phyloP scores from a whole-genome alignment of 352 stramenopile genomes.

The Peronospora farinosa region DNA sequence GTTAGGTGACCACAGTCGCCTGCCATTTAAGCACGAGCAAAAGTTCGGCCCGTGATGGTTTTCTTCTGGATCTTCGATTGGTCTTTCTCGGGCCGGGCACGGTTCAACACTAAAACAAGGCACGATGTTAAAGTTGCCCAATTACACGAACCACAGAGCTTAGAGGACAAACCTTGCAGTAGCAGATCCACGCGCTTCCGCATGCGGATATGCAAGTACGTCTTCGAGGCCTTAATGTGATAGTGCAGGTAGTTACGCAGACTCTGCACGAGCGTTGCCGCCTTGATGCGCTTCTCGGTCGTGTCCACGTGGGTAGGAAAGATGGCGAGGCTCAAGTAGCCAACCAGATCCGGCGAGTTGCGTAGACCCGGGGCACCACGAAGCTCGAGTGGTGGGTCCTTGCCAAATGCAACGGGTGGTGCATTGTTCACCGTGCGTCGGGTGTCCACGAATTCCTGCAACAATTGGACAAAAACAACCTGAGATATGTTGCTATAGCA shows the following conservation, averaged over 20 bases:
- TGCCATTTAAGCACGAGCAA: conserved; percentile 56
- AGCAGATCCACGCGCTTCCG: conserved; percentile 88
- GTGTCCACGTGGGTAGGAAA: conserved; percentile 88
- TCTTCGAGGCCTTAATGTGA: conserved; percentile 95
- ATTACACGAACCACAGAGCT: not conserved
- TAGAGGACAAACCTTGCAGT: conserved; percentile 67
- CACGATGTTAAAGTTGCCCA: conserved; percentile 2
- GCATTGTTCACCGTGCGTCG: conserved; percentile 90
- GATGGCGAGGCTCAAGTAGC: conserved; percentile 86
- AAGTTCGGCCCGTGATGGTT: conserved; percentile 88
- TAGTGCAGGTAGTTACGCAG: conserved; percentile 94
- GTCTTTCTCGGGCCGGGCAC: conserved; percentile 83
- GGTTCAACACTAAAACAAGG: conserved; percentile 77
- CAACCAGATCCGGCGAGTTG: conserved; percentile 67
- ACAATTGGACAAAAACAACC: conserved; percentile 1
- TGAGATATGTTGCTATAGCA: conserved; percentile 2
- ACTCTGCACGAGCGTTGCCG: conserved; percentile 76
- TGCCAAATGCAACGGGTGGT: conserved; percentile 88
- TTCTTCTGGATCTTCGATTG: conserved; percentile 88
- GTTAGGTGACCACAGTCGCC: not conserved
- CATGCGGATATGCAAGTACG: conserved; percentile 94
- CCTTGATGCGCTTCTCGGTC: conserved; percentile 83
- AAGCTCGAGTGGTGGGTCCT: conserved; percentile 86
- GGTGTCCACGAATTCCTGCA: conserved; percentile 89
- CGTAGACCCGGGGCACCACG: conserved; percentile 56